A percentile compares a stretch with the other conserved stretches of the same genome.
These are phyloP conservation scores for Aspergillus cejpii DNA, from an alignment of 2,329 filamentous ascomycete species.

Conservation along the genomic window DNA sequence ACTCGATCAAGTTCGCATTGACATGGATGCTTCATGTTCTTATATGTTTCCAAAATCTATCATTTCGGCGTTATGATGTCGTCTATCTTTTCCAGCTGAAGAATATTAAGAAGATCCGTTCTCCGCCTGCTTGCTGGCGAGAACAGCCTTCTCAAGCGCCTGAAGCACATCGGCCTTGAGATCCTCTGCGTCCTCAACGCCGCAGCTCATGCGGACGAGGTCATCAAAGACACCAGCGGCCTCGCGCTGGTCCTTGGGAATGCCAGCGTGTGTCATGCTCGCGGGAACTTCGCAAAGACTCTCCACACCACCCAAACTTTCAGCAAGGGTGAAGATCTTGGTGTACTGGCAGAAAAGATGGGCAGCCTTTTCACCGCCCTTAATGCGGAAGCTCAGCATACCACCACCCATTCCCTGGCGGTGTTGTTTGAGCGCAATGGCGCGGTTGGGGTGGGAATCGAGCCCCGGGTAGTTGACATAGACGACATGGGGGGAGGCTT, in stretches of 20 bases:
- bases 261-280: conserved; percentile 95
- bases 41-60: neutral
- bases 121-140: conserved; percentile 39
- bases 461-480: conserved; percentile 94
- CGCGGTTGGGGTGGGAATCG: conserved; percentile 75
- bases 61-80: neutral
- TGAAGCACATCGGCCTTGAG: conserved; percentile 73
- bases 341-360: conserved; percentile 88
- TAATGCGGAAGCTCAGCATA: conserved; percentile 94
- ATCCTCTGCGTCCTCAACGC: conserved; percentile 84
- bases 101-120: conserved; percentile 32
- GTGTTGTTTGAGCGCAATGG: conserved; percentile 83
- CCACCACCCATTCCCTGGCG: conserved; percentile 90
- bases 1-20: neutral
- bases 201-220: conserved; percentile 85
- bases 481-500: conserved; percentile 72
- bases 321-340: conserved; percentile 84
- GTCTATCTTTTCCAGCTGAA: conserved; percentile 1
- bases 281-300: conserved; percentile 84
- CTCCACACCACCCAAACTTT: conserved; percentile 89
- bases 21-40: neutral
- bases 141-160: conserved; percentile 71
- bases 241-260: conserved; percentile 83
- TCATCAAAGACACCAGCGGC: conserved; percentile 92
- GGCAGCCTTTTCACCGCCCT: conserved; percentile 75